phyloP scores from a whole-genome alignment of 805 yeast genomes.

The Allodekkera sacchari region DNA sequence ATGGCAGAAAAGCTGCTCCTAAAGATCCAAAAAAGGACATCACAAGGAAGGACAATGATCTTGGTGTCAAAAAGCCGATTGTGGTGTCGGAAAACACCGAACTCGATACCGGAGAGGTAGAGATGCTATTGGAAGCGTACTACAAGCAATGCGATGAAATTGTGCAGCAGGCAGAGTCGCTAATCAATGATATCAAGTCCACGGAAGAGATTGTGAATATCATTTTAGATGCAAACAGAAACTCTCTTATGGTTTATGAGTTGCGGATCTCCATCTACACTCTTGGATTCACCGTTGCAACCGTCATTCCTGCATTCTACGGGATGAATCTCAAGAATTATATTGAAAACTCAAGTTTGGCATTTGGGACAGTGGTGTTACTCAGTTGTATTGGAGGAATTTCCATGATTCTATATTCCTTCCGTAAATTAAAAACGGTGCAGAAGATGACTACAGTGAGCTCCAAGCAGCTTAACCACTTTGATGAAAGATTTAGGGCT shows the following conservation, averaged over 20 bases:
- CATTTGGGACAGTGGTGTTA: conserved; percentile 51
- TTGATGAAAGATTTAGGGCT: conserved; percentile 17
- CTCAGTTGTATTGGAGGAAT: conserved; percentile 47
- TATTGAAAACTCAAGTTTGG: conserved; percentile 58
- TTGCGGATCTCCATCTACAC: conserved; percentile 78
- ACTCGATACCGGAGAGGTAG: conserved; percentile 54
- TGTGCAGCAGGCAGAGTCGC: conserved; percentile 82
- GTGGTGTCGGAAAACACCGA: conserved; percentile 8
- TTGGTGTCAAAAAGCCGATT: conserved; percentile 3
- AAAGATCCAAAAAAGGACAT: background rate
- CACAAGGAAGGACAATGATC: background rate
- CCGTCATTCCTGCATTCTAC: conserved; percentile 78
- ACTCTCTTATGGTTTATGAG: conserved; percentile 81
- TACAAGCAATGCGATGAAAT: conserved; percentile 89
- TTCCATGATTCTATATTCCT: conserved; percentile 45
- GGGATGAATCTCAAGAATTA: conserved; percentile 82
- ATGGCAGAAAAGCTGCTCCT: background rate
- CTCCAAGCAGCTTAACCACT: conserved; percentile 19
- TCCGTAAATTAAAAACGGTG: conserved; percentile 49
- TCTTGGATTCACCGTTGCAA: conserved; percentile 76
- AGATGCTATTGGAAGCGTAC: conserved; percentile 81
- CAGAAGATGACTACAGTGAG: conserved; percentile 60
- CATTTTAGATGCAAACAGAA: conserved; percentile 84
- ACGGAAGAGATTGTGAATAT: conserved; percentile 92
- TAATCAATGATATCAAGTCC: conserved; percentile 74